Percentiles rank a stretch among this genome's conserved stretches.
Conservation (phyloP, 345 rosid species). For the Moricandia moricandioides region DNA sequence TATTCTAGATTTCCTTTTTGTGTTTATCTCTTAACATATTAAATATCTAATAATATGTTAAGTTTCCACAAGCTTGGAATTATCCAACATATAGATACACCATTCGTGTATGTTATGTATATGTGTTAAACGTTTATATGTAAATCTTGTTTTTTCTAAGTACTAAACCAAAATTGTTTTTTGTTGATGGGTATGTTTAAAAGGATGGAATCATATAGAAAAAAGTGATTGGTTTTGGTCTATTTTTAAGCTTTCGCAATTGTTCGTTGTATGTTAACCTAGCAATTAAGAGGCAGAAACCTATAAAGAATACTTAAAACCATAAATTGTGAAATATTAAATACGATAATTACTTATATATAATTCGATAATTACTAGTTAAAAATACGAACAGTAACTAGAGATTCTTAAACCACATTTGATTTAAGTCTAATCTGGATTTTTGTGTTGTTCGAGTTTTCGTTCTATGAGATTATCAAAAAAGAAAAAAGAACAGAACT, state of each 20-base stretch:
- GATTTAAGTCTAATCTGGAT: neutral
- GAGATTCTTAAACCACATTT: neutral
- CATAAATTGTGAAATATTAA: neutral
- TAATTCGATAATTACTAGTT: neutral
- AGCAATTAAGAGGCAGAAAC: slow-evolving; percentile 17
- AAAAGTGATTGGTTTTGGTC: neutral
- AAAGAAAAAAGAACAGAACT: neutral
- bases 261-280: slow-evolving; percentile 21
- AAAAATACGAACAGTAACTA: neutral
- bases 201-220: neutral
- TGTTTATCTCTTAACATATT: too few species aligned
- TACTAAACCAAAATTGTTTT: neutral
- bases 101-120: neutral
- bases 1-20: too few species aligned
- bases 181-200: neutral
- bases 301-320: neutral
- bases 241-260: slow-evolving; percentile 6
- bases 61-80: too few species aligned
- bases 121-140: neutral
- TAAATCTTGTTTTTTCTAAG: neutral
- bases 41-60: too few species aligned
- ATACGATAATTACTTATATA: neutral
- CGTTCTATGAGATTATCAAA: neutral
- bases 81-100: slow-evolving; percentile 7
- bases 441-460: neutral